Conservation (phyloP, 2,329 filamentous ascomycete species). For the Penicillium sp. region DNA sequence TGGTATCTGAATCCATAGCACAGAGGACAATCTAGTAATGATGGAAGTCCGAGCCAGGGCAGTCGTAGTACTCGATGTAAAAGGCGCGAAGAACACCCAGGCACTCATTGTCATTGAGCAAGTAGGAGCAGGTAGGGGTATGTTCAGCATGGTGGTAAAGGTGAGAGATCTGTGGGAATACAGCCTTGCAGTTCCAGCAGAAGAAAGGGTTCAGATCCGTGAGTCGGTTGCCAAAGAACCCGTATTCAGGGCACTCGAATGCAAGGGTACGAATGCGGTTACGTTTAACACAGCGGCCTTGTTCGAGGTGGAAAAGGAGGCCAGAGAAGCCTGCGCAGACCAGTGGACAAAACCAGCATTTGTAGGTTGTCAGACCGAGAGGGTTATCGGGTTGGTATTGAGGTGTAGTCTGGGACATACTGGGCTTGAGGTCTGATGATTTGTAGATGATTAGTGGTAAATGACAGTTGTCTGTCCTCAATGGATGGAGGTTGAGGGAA, state of each 20-base stretch:
- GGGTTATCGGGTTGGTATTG: not conserved
- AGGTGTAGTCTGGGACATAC: not conserved
- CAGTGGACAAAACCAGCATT: slow-evolving; percentile 5
- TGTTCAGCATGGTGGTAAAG: not conserved
- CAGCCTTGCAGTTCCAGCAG: not conserved
- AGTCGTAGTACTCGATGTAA: slow-evolving; percentile 7
- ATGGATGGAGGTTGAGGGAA: no score
- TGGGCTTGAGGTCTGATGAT: not conserved
- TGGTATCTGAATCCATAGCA: not conserved
- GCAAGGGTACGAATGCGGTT: not conserved
- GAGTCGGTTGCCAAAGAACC: not conserved
- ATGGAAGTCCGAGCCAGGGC: not conserved
- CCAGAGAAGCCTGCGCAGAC: not conserved
- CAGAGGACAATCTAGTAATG: not conserved
- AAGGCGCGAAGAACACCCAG: slow-evolving; percentile 1
- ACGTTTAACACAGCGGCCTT: not conserved
- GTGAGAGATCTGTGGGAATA: not conserved
- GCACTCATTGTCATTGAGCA: not conserved
- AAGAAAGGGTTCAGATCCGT: not conserved
- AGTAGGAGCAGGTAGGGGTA: not conserved
- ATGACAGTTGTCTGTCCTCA: not conserved
- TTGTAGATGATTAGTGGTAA: not conserved
- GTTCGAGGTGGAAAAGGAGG: not conserved
- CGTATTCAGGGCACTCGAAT: slow-evolving; percentile 4
- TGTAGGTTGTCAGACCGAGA: not conserved